These are phyloP conservation scores for Beauveria asiatica DNA, from an alignment of 2,329 filamentous ascomycete genomes.

Conservation along the genomic window DNA sequence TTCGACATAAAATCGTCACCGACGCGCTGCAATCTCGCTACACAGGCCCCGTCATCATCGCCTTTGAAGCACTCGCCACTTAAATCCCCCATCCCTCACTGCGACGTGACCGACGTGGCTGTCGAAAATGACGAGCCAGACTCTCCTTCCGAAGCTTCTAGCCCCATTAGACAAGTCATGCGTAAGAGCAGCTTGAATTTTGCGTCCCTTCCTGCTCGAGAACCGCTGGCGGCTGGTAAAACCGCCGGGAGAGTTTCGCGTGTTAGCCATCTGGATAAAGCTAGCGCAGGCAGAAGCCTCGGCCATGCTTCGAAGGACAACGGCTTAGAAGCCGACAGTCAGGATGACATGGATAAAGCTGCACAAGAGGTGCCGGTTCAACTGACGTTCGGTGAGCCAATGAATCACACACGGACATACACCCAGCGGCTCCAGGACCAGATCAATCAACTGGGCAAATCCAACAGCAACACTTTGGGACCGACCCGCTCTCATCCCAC, in stretches of 20 bases:
- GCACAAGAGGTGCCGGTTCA: conserved; percentile 33
- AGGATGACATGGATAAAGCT: conserved; percentile 46
- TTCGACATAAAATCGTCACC: conserved; percentile 1
- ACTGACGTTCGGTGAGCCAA: conserved; percentile 30
- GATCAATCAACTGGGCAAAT: conserved; percentile 65
- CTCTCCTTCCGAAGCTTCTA: conserved; percentile 62
- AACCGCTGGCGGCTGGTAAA: conserved; percentile 77
- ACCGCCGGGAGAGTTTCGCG: conserved; percentile 69
- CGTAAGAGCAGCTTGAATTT: conserved; percentile 95
- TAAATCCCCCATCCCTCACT: conserved; percentile 6
- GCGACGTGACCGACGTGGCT: conserved; percentile 33
- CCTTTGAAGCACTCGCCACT: conserved; percentile 5
- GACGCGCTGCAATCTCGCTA: background rate
- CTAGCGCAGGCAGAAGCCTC: conserved; percentile 65
- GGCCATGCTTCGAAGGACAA: conserved; percentile 41
- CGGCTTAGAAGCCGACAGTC: conserved; percentile 34
- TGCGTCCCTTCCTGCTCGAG: conserved; percentile 81
- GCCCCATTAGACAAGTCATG: conserved; percentile 65
- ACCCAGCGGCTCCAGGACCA: conserved; percentile 88
- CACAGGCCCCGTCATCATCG: conserved; percentile 6
- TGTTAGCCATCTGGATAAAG: conserved; percentile 70
- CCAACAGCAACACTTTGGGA: conserved; percentile 39
- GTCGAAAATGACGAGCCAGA: background rate
- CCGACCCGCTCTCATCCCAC: conserved; percentile 40
- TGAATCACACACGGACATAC: conserved; percentile 72